Evolutionary conservation across 768 basidiomycete genomes (phyloP).

Genomic region (Tremella mesenterica): DNA sequence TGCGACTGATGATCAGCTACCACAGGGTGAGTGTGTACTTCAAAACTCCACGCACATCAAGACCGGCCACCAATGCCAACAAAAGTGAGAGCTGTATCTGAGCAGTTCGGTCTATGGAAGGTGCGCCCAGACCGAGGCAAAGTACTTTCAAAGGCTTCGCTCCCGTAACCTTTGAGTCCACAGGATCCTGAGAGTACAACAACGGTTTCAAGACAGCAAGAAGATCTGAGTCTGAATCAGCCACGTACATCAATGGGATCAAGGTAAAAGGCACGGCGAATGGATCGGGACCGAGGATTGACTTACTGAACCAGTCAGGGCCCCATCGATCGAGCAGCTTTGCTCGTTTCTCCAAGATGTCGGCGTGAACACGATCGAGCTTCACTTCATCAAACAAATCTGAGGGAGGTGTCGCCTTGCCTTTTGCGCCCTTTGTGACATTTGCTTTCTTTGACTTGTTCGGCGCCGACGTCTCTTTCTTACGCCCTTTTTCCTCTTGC

Average conservation of each 20-base stretch:
- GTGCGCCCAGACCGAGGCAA: slow-evolving; percentile 30
- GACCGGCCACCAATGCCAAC: slow-evolving; percentile 11
- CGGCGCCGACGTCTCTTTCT: slow-evolving; percentile 3
- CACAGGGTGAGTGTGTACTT: too few relatives aligned
- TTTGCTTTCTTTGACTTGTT: not conserved
- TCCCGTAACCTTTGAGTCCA: too few relatives aligned
- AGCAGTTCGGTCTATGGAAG: slow-evolving; percentile 24
- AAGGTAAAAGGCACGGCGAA: too few relatives aligned
- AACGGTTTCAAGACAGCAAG: not conserved
- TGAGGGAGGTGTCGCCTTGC: too few relatives aligned
- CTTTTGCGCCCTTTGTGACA: slow-evolving; percentile 2
- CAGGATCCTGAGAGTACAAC: not conserved
- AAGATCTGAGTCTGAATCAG: too few relatives aligned
- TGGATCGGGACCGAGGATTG: too few relatives aligned
- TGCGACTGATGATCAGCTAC: too few relatives aligned
- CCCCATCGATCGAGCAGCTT: slow-evolving; percentile 31
- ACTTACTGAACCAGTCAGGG: slow-evolving; percentile 21
- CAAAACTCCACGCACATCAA: slow-evolving; percentile 13
- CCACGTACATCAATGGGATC: not conserved
- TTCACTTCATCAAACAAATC: too few relatives aligned
- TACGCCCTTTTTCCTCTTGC: slow-evolving; percentile 27
- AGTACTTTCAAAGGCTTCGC: slow-evolving; percentile 11
- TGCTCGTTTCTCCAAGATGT: slow-evolving; percentile 20
- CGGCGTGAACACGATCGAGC: not conserved
- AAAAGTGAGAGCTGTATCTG: slow-evolving; percentile 35